phyloP scores from a whole-genome alignment of 768 basidiomycete species.

The Suillus ampliporus region DNA sequence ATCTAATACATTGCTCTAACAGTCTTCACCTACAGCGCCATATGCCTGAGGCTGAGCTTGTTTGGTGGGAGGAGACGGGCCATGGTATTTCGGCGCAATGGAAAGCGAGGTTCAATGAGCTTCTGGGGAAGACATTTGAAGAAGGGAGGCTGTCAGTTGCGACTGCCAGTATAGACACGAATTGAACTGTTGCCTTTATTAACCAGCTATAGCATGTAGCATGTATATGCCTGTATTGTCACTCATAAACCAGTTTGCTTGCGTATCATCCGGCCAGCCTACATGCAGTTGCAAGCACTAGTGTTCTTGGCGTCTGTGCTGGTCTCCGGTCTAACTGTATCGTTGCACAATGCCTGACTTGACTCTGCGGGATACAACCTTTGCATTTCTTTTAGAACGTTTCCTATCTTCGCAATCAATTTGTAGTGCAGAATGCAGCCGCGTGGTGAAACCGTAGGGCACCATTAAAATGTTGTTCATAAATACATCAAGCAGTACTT shows the following conservation, averaged over 20 bases:
- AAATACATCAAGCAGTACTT: background rate
- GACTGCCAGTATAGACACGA: constrained; percentile 1
- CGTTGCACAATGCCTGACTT: background rate
- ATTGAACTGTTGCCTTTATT: background rate
- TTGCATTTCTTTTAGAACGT: background rate
- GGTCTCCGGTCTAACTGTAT: background rate
- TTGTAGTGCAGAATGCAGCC: background rate
- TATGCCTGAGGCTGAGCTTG: constrained; percentile 64
- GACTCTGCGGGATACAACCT: background rate
- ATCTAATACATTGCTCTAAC: constrained; percentile 57
- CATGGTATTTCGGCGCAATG: constrained; percentile 65
- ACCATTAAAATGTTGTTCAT: background rate
- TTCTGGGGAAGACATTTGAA: constrained; percentile 60
- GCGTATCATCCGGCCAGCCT: background rate
- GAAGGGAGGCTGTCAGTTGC: constrained; percentile 46
- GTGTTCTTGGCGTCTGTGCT: background rate
- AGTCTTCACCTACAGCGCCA: constrained; percentile 55
- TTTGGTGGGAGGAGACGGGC: constrained; percentile 66
- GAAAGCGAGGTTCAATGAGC: constrained; percentile 52
- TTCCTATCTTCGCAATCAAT: background rate
- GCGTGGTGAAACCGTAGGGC: background rate
- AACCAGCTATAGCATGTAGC: background rate
- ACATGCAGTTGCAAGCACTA: background rate
- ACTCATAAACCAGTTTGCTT: background rate
- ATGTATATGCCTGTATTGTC: background rate